These are phyloP conservation scores for Ballota nigra DNA, from an alignment of 257 asterid species.

Conservation along the genomic window DNA sequence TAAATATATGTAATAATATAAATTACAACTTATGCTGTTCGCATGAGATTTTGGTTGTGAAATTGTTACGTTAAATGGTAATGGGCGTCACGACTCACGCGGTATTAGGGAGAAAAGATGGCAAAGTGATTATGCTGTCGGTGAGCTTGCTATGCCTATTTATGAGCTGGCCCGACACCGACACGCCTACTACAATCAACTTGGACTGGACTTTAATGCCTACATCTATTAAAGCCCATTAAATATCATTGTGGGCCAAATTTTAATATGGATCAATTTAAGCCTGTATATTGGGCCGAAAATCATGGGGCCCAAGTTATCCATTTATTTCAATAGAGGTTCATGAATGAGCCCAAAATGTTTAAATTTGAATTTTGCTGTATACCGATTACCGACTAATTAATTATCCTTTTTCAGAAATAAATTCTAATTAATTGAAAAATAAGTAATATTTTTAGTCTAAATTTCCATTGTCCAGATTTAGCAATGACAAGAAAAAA, in stretches of 20 bases:
- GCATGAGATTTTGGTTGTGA: no score
- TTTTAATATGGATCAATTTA: no score
- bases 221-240: not conserved
- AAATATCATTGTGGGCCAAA: not conserved
- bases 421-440: no score
- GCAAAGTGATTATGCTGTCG: conserved; percentile 19
- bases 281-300: not conserved
- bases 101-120: conserved; percentile 2
- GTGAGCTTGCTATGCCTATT: conserved; percentile 2
- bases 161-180: conserved; percentile 29
- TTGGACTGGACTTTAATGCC: not conserved
- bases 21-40: no score
- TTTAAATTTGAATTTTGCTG: not conserved
- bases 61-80: not conserved
- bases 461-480: not conserved
- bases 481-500: no score
- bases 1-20: no score
- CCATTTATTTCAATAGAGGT: not conserved
- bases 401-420: not conserved
- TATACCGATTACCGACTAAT: not conserved
- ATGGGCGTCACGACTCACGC: conserved; percentile 37
- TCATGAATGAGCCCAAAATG: not conserved
- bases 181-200: not conserved
- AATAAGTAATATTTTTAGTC: not conserved
- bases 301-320: not conserved